A percentile compares a stretch with the other conserved stretches of the same genome.
Conservation (phyloP, 2,329 filamentous ascomycete species). For the Pseudopyrenochaeta lycopersici region DNA sequence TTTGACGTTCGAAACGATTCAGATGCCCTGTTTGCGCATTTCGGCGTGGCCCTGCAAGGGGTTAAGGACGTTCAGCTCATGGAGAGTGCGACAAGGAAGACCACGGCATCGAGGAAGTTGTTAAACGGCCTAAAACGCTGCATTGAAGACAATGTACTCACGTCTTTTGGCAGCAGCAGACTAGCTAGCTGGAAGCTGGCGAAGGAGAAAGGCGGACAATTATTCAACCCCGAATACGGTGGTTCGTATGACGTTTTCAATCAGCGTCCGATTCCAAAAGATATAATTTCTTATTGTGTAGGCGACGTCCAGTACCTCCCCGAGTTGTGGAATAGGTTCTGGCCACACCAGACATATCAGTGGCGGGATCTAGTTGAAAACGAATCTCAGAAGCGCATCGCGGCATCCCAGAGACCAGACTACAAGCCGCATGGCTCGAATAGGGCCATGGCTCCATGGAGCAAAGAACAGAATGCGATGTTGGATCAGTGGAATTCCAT, state of each 20-base stretch:
- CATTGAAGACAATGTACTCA: not conserved
- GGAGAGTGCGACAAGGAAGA: slow-evolving; percentile 6
- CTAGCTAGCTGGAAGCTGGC: slow-evolving; percentile 15
- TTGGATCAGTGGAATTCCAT: slow-evolving; percentile 36
- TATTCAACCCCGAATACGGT: slow-evolving; percentile 33
- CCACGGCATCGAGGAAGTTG: not conserved
- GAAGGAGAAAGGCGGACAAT: slow-evolving; percentile 28
- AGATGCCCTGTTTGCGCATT: slow-evolving; percentile 32
- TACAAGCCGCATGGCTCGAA: slow-evolving; percentile 31
- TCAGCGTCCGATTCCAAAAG: slow-evolving; percentile 31
- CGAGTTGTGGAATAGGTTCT: too few species aligned
- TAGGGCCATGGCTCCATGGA: slow-evolving; percentile 37
- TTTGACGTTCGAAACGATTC: slow-evolving; percentile 42
- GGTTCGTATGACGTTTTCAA: slow-evolving; percentile 42
- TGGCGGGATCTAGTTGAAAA: slow-evolving; percentile 8
- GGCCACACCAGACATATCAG: too few species aligned
- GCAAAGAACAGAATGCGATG: slow-evolving; percentile 31
- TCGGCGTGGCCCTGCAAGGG: slow-evolving; percentile 2
- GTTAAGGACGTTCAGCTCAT: slow-evolving; percentile 13
- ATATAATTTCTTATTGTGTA: slow-evolving; percentile 37
- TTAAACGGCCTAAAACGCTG: not conserved
- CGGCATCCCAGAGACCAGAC: slow-evolving; percentile 16
- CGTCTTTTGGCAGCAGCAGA: not conserved
- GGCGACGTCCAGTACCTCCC: slow-evolving; percentile 32
- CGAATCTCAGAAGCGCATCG: slow-evolving; percentile 16